Conservation (phyloP, 805 yeast species). For the Scheffersomyces amazonensis region DNA sequence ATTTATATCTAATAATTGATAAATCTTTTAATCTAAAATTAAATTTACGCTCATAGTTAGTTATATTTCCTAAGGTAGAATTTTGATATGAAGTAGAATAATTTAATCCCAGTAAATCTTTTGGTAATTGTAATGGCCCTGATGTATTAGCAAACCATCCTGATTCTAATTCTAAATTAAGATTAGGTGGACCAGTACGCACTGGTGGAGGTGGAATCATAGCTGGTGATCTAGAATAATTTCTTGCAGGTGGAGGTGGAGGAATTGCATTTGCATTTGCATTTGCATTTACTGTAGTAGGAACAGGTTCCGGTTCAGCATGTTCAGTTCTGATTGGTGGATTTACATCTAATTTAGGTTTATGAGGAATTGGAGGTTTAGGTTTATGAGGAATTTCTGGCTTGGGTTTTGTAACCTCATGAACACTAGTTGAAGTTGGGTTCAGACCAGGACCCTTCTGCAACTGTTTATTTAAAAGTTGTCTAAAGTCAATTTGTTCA, state of each 20-base stretch:
- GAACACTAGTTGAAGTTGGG: constrained; percentile 5
- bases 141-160: constrained; percentile 46
- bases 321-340: background rate
- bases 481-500: background rate
- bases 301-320: constrained; percentile 3
- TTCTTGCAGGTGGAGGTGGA: constrained; percentile 29
- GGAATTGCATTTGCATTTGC: constrained; percentile 15
- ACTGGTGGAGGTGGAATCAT: constrained; percentile 10
- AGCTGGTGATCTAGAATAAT: constrained; percentile 12
- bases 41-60: constrained; percentile 20
- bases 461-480: background rate
- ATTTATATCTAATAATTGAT: constrained; percentile 28
- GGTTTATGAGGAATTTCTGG: constrained; percentile 10
- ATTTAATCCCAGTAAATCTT: constrained; percentile 32
- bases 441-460: background rate
- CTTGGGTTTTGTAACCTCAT: constrained; percentile 15
- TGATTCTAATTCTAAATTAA: constrained; percentile 41
- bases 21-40: constrained; percentile 42
- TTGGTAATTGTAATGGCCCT: constrained; percentile 30
- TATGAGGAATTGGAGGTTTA: constrained; percentile 4
- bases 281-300: constrained; percentile 8
- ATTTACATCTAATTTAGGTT: constrained; percentile 3
- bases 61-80: constrained; percentile 7
- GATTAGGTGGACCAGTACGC: constrained; percentile 23
- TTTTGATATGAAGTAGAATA: constrained; percentile 20